phyloP scores from a whole-genome alignment of 345 rosid genomes.

The Fremontodendron californicum region DNA sequence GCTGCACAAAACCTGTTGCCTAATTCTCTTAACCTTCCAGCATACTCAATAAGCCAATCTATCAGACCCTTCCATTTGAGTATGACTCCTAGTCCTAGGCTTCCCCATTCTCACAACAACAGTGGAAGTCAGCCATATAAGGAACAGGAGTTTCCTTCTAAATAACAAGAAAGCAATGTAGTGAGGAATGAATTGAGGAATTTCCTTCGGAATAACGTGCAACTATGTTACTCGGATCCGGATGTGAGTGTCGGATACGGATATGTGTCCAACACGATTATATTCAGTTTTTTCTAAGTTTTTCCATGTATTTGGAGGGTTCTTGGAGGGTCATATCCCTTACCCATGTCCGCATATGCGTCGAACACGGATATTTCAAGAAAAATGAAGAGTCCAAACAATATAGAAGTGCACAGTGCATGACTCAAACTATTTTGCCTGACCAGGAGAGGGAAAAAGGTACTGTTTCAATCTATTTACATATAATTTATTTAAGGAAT shows the following conservation, averaged over 20 bases:
- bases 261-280: too few relatives aligned
- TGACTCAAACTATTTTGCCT: background rate
- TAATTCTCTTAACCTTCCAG: background rate
- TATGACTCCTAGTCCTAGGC: constrained; percentile 33
- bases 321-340: too few relatives aligned
- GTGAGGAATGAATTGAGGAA: background rate
- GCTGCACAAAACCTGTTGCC: constrained; percentile 24
- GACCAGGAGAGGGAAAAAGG: constrained; percentile 14
- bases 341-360: too few relatives aligned
- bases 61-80: constrained; percentile 6
- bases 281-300: too few relatives aligned
- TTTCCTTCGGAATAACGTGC: background rate
- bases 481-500: background rate
- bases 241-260: too few relatives aligned
- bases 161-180: background rate
- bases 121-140: constrained; percentile 23
- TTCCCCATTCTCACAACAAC: constrained; percentile 18
- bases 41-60: constrained; percentile 3
- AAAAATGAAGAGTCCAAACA: too few relatives aligned
- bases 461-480: constrained; percentile 6
- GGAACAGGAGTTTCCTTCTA: constrained; percentile 24
- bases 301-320: too few relatives aligned
- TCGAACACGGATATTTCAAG: too few relatives aligned
- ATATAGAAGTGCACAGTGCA: too few relatives aligned
- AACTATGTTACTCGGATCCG: too few relatives aligned